A percentile compares a stretch with the other conserved stretches of the same genome.
These are phyloP conservation scores for Suhomyces tanzawaensis DNA, from an alignment of 805 yeast species.

Conservation along the genomic window DNA sequence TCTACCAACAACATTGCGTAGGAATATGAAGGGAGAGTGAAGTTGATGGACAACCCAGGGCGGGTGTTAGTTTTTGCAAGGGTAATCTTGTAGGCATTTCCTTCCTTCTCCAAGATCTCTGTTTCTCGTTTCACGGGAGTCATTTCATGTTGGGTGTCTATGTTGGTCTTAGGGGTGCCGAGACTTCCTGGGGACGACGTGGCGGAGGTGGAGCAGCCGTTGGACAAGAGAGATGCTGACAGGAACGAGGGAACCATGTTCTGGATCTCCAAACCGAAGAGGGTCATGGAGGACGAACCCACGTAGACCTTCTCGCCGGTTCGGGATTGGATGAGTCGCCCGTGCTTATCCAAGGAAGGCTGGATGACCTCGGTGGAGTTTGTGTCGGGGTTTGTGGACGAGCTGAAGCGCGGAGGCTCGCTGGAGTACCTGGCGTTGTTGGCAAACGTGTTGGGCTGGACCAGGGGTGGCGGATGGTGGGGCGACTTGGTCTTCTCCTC, in stretches of 20 bases:
- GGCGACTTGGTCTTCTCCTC: conserved; percentile 18
- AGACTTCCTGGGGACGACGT: conserved; percentile 10
- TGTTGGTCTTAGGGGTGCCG: conserved; percentile 9
- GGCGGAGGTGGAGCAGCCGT: conserved; percentile 6
- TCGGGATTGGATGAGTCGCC: conserved; percentile 67
- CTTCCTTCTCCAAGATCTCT: conserved; percentile 64
- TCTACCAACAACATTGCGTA: conserved; percentile 75
- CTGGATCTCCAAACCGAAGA: conserved; percentile 76
- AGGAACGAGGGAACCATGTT: conserved; percentile 48
- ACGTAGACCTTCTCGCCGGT: conserved; percentile 75
- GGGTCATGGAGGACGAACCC: conserved; percentile 81
- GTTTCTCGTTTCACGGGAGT: conserved; percentile 42
- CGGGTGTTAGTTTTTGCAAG: conserved; percentile 65
- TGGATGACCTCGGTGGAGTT: conserved; percentile 52
- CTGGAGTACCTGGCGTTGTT: conserved; percentile 2
- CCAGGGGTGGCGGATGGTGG: neutral
- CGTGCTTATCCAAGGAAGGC: conserved; percentile 68
- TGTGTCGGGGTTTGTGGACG: conserved; percentile 5
- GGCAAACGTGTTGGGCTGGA: neutral
- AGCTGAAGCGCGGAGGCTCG: conserved; percentile 14
- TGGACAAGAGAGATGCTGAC: conserved; percentile 12
- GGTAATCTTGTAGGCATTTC: conserved; percentile 71
- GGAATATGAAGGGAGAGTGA: conserved; percentile 71
- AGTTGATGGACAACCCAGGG: conserved; percentile 67
- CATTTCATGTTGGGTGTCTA: neutral